Conservation (phyloP, 1,284 basidiomycete genomes). For the Apiotrichum sp. region DNA sequence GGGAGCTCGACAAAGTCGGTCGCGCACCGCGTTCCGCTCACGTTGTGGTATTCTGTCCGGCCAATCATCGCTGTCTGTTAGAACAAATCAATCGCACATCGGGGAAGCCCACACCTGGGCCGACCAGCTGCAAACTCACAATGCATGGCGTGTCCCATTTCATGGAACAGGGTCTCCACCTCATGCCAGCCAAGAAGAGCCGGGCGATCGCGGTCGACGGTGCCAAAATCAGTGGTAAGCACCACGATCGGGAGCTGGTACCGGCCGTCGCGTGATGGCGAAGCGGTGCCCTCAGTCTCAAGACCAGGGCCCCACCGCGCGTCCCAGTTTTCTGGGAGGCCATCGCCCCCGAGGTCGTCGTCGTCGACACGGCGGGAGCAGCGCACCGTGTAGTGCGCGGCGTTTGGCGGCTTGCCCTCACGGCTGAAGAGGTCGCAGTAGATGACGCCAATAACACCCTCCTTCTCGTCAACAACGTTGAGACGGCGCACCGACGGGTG, state of each 20-base stretch:
- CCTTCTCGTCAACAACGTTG: conserved; percentile 74
- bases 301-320: conserved; percentile 33
- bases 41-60: conserved; percentile 94
- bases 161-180: conserved; percentile 91
- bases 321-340: conserved; percentile 38
- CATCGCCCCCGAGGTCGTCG: conserved; percentile 70
- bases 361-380: conserved; percentile 88
- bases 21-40: conserved; percentile 94
- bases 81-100: background rate
- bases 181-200: conserved; percentile 86
- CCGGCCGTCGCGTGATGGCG: conserved; percentile 56
- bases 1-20: conserved; percentile 98
- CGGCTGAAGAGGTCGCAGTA: conserved; percentile 88
- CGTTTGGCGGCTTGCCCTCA: conserved; percentile 77
- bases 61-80: conserved; percentile 79
- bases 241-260: conserved; percentile 91
- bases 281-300: conserved; percentile 35
- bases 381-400: conserved; percentile 95
- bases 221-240: conserved; percentile 79
- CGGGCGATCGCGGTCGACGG: conserved; percentile 55
- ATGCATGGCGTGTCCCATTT: conserved; percentile 99
- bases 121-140: conserved; percentile 57
- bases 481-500: conserved; percentile 80
- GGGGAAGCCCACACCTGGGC: too few relatives aligned
- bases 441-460: conserved; percentile 83